Evolutionary conservation across 2,329 filamentous ascomycete genomes (phyloP), one percentile per base, ranked within the genome.

Genomic region (Pseudocercospora crystallina): DNA sequence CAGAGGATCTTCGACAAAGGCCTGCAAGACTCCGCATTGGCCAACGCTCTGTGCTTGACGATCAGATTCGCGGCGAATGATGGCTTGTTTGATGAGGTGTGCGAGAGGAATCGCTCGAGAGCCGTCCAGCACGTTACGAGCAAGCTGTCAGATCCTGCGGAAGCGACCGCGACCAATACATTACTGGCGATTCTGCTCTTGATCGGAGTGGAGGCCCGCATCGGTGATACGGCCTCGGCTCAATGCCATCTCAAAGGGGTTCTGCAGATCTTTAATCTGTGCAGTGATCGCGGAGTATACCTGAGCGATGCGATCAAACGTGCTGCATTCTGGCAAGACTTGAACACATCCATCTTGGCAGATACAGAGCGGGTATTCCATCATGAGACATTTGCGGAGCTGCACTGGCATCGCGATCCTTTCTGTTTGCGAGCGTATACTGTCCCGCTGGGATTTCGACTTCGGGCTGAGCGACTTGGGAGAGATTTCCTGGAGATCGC

Each of bases 341-440:
- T 40, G 5, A 40, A 40, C 11, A 40, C 37, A 20, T 15, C 37
- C 29, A 15, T 11, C 29, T 12, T 40, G 29, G 15, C 37, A 17
- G 37, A 26, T 12, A 40, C 37, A 26, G n/a, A 26, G 12, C 17
- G 37, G 15, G 29, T 26, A 11, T 40, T 40, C 11, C 11, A 40
- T 29, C 37, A 40, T n/a, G 37, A 29, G n/a, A 40, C 37, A 8
- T 40, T 40, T 26, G 29, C 15, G 8, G 37, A 40, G 15, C 37
- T 40, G 12, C 37, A 40, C n/a, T 40, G 37, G 37, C 37, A 40
- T 40, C 37, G 37, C 17, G 37, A 40, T 26, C 37, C 17, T 10
- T 40, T 20, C 37, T 40, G 15, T 5, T 20, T 2, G 9, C 29
- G 8, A 14, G 29, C 17, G 17, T 40, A 20, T 26, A 40, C 2